Percentiles rank a stretch among this genome's conserved stretches.
Conservation (phyloP, 257 asterid genomes). For the Linaria vulgaris region DNA sequence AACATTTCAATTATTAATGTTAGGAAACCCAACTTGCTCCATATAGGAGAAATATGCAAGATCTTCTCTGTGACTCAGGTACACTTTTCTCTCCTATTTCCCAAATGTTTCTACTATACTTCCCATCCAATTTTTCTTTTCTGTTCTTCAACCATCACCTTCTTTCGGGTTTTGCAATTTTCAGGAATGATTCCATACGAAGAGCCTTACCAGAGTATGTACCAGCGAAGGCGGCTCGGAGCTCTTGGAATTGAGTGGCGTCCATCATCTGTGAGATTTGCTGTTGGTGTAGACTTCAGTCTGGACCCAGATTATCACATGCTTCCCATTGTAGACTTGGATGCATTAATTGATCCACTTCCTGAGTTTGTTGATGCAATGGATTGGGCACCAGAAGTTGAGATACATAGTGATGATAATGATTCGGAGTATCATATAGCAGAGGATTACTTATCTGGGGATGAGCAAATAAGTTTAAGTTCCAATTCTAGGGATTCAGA, state of each 20-base stretch:
- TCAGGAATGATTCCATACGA: constrained; percentile 91
- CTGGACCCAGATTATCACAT: constrained; percentile 78
- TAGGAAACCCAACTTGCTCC: constrained; percentile 98
- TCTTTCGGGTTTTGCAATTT: constrained; percentile 27
- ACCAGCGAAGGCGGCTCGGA: constrained; percentile 82
- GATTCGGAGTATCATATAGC: constrained; percentile 90
- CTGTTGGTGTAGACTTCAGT: constrained; percentile 81
- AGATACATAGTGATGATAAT: constrained; percentile 80
- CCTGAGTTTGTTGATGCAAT: constrained; percentile 87
- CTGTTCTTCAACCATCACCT: constrained; percentile 14
- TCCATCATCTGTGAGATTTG: constrained; percentile 79
- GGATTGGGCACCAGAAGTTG: constrained; percentile 96
- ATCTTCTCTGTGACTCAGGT: constrained; percentile 99
- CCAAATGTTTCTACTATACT: constrained; percentile 12
- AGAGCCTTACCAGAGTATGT: constrained; percentile 91
- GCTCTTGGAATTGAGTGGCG: constrained; percentile 97
- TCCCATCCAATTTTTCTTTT: constrained; percentile 15
- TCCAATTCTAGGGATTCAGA: constrained; percentile 60
- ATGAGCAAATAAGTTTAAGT: constrained; percentile 63
- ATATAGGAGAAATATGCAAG: constrained; percentile 92
- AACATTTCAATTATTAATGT: constrained; percentile 27
- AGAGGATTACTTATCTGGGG: constrained; percentile 85
- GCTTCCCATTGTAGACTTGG: constrained; percentile 80
- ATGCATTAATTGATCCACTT: constrained; percentile 71
- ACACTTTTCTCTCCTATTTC: constrained; percentile 13